Base-by-base conservation (phyloP, 2,329 filamentous ascomycete genomes). In the Stagonosporopsis cucurbitacearum region DNA sequence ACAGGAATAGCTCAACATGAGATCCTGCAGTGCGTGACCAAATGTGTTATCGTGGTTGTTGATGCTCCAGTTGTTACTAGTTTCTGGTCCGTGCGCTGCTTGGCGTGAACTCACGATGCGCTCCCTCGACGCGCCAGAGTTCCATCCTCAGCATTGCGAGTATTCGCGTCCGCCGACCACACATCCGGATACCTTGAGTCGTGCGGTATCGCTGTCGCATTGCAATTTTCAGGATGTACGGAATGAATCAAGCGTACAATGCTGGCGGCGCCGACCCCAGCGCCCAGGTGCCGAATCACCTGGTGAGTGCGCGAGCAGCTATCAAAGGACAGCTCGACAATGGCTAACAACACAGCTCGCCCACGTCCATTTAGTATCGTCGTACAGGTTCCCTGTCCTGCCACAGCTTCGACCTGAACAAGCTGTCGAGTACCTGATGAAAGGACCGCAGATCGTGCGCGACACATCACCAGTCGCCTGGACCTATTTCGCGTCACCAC, bases 291-390 rank as follows among this genome's bases (percentile, higher is more conserved):
- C 71, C 71, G 23, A 64, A 64, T 40, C 61, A 72, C 15, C 51
- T 75, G 15, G 72, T 75, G 60, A 62, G 71, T 63, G 47, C 57
- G 40, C 54, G 54, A 26, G 37, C 43, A 37, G 50, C 50, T 54
- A 51, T 37, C 37, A 36, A 32, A 23, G 20, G 20, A 35, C 36
- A 40, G 50, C 45, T 59, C 25, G 46, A 53, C 19, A 30, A 43
- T 47, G 48, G 57, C 67, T 69, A 50, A 68, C 51, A 41, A 40
- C 36, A 40, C 56, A 95, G 91, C 85, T 96, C 71, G 88, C 88
- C 49, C 94, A 98, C 79, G 86, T 97, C 66, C 94, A 98, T 75
- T 86, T 97, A 59, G 82, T 97, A 62, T 97, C 92, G 44, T 88
- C 88, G 36, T 90, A 89, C 74, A 86, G 89, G 68, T 97, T 93